Conservation (phyloP, 805 yeast species). For the Kuraishia piskuri region DNA sequence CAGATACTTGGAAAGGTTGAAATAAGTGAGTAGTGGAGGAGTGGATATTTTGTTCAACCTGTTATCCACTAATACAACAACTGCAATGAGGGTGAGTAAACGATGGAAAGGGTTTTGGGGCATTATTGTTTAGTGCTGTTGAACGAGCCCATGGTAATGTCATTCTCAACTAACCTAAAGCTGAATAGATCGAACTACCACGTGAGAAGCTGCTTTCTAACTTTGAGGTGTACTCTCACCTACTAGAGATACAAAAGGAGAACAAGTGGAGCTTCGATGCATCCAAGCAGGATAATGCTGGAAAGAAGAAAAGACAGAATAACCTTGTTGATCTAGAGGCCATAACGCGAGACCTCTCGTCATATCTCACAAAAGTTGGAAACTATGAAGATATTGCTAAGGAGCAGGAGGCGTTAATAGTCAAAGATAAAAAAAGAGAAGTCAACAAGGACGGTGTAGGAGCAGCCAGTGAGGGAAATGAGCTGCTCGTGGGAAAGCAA, state of each 20-base stretch:
- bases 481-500: not conserved
- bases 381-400: not conserved
- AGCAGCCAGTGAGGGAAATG: constrained; percentile 15
- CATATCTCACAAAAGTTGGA: constrained; percentile 28
- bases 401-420: constrained; percentile 12
- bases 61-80: not conserved
- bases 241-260: constrained; percentile 36
- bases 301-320: constrained; percentile 20
- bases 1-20: not conserved
- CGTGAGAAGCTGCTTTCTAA: constrained; percentile 57
- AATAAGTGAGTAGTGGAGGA: not conserved
- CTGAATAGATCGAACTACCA: constrained; percentile 30
- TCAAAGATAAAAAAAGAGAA: constrained; percentile 22
- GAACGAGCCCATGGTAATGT: no score
- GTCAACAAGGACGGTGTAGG: constrained; percentile 24
- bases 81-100: not conserved
- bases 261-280: constrained; percentile 36
- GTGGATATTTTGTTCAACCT: not conserved
- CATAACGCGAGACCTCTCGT: constrained; percentile 36
- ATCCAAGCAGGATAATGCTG: constrained; percentile 8
- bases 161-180: not conserved
- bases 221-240: constrained; percentile 52
- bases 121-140: not conserved
- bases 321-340: constrained; percentile 38
- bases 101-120: not conserved